These are phyloP conservation scores for Cryptococcus hybrid DNA, from an alignment of 1,284 basidiomycete species.

Conservation along the genomic window DNA sequence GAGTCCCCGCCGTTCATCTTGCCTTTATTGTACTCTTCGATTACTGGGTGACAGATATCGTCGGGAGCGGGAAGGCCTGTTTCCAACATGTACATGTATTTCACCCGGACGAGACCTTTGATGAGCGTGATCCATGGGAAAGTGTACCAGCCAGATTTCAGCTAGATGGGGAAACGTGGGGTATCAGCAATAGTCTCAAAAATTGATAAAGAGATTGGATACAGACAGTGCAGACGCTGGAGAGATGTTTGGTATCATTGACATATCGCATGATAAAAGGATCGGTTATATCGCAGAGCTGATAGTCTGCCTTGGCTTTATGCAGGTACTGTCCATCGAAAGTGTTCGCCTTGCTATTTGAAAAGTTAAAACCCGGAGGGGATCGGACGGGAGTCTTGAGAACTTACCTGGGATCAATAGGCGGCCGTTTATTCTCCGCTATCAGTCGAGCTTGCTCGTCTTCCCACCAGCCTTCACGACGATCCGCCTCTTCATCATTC, in stretches of 20 bases:
- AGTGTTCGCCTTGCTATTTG: conserved; percentile 63
- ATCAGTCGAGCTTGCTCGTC: conserved; percentile 31
- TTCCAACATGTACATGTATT: conserved; percentile 79
- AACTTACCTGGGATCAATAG: conserved; percentile 33
- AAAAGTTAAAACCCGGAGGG: neutral
- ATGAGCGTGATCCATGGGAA: conserved; percentile 72
- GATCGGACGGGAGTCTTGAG: neutral
- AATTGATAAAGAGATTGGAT: neutral
- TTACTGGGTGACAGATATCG: conserved; percentile 16
- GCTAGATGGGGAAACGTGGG: conserved; percentile 3
- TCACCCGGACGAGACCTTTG: conserved; percentile 77
- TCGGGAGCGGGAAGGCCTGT: conserved; percentile 27
- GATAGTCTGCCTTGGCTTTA: conserved; percentile 84
- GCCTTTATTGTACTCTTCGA: conserved; percentile 25
- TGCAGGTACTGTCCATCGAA: conserved; percentile 82
- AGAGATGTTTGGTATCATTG: conserved; percentile 64
- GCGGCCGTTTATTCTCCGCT: conserved; percentile 28
- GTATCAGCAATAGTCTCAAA: neutral
- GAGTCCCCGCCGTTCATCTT: conserved; percentile 1
- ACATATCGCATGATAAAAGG: conserved; percentile 76
- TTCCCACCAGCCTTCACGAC: conserved; percentile 31
- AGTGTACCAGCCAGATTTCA: conserved; percentile 69
- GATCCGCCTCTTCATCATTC: conserved; percentile 16
- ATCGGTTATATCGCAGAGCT: conserved; percentile 88
- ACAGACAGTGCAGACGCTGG: conserved; percentile 69